These are phyloP conservation scores for Malassezia japonica DNA, from an alignment of 1,284 basidiomycete genomes.

Conservation along the genomic window DNA sequence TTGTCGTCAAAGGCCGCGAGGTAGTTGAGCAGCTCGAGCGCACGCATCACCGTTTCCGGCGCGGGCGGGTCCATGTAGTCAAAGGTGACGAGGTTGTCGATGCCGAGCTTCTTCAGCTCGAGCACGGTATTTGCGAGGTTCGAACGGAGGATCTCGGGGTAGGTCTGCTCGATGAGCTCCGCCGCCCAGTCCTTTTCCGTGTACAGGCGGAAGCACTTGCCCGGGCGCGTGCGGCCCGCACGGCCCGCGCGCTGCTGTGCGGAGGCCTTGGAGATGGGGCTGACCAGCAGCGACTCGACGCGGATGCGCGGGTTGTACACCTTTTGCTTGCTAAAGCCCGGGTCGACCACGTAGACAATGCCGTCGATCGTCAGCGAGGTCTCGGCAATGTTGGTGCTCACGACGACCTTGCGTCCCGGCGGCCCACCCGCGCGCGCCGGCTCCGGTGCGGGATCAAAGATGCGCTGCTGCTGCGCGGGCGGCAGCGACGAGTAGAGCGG, in stretches of 20 bases:
- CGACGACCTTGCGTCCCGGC: slow-evolving; percentile 81
- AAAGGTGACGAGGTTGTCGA: slow-evolving; percentile 54
- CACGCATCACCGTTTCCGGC: slow-evolving; percentile 95
- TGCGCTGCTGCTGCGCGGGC: slow-evolving; percentile 82
- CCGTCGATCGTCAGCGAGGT: slow-evolving; percentile 96
- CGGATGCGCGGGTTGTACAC: slow-evolving; percentile 94
- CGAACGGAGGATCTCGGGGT: slow-evolving; percentile 86
- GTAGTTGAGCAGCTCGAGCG: slow-evolving; percentile 85
- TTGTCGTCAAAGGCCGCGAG: slow-evolving; percentile 88
- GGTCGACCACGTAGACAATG: slow-evolving; percentile 97
- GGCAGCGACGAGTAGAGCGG: slow-evolving; percentile 90
- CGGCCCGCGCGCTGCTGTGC: slow-evolving; percentile 93
- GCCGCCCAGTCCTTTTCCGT: slow-evolving; percentile 91
- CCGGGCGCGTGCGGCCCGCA: slow-evolving; percentile 86
- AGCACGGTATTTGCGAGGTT: slow-evolving; percentile 79
- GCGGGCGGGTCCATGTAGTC: slow-evolving; percentile 73
- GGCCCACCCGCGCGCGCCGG: slow-evolving; percentile 61
- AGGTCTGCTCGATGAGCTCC: slow-evolving; percentile 81
- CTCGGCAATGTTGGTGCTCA: slow-evolving; percentile 96
- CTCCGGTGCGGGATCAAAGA: slow-evolving; percentile 77
- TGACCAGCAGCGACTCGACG: slow-evolving; percentile 85
- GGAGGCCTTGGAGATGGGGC: slow-evolving; percentile 90
- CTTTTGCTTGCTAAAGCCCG: slow-evolving; percentile 94
- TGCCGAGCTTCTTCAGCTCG: slow-evolving; percentile 84
- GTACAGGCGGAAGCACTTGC: slow-evolving; percentile 93